Conservation (phyloP, 2,329 filamentous ascomycete species). For the Sordariomycetes sp. region DNA sequence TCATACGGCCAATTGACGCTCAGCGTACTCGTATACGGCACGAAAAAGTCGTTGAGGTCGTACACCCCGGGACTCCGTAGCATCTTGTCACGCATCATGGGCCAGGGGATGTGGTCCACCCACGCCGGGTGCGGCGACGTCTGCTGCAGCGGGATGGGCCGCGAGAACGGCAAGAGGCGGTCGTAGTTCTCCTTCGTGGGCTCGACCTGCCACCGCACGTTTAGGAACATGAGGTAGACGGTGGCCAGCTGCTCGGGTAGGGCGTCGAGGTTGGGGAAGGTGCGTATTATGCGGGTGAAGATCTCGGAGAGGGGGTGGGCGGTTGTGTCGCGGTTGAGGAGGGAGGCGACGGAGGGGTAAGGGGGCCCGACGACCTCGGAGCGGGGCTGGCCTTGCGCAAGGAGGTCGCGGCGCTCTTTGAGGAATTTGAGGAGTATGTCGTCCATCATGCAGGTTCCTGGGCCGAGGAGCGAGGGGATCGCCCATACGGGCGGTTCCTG, state of each 20-base stretch:
- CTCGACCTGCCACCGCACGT: conserved; percentile 76
- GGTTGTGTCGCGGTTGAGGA: conserved; percentile 56
- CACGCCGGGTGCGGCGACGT: conserved; percentile 60
- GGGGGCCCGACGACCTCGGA: conserved; percentile 60
- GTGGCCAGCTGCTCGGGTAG: conserved; percentile 74
- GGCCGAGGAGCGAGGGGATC: conserved; percentile 17
- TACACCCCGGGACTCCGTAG: conserved; percentile 38
- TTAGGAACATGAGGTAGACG: conserved; percentile 74
- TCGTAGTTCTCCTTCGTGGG: conserved; percentile 71
- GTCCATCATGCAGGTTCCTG: conserved; percentile 65
- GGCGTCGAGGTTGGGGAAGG: conserved; percentile 68
- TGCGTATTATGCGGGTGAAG: conserved; percentile 71
- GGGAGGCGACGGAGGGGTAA: conserved; percentile 67
- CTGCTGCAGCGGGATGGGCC: conserved; percentile 53
- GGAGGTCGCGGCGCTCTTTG: conserved; percentile 50
- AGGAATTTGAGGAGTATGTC: conserved; percentile 70
- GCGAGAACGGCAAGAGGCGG: conserved; percentile 59
- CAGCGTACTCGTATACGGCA: conserved; percentile 65
- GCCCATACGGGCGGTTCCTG: conserved; percentile 37
- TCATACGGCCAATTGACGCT: conserved; percentile 79
- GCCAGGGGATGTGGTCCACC: conserved; percentile 75
- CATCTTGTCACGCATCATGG: conserved; percentile 58
- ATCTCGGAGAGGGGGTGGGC: conserved; percentile 72
- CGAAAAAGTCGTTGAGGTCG: conserved; percentile 69
- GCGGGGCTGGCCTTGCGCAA: conserved; percentile 48